A percentile compares a stretch with the other conserved stretches of the same genome.
Conservation (phyloP, 352 stramenopile genomes). For the Pythium brachiatum region DNA sequence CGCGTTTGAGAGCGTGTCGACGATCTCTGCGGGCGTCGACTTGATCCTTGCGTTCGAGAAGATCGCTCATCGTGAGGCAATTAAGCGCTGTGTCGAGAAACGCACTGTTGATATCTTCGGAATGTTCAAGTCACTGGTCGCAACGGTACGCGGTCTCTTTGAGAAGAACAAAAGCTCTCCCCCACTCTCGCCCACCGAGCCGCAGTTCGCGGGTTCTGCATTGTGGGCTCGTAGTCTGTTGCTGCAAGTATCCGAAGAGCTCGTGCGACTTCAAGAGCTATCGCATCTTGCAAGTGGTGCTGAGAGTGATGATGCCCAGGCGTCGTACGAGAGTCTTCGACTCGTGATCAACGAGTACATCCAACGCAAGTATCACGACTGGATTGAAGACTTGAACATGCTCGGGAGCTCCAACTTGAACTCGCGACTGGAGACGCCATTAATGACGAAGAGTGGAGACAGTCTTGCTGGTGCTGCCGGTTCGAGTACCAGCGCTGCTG, state of each 20-base stretch:
- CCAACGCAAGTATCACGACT: slow-evolving; percentile 89
- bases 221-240: slow-evolving; percentile 91
- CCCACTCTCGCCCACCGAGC: slow-evolving; percentile 85
- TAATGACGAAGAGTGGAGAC: slow-evolving; percentile 77
- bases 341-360: slow-evolving; percentile 89
- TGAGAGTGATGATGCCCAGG: slow-evolving; percentile 81
- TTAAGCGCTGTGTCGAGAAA: slow-evolving; percentile 94
- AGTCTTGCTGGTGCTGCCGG: slow-evolving; percentile 26
- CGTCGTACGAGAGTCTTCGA: slow-evolving; percentile 67
- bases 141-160: slow-evolving; percentile 86
- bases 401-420: slow-evolving; percentile 76
- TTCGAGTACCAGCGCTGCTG: slow-evolving; percentile 1
- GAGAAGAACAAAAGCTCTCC: slow-evolving; percentile 89
- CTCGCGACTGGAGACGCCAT: slow-evolving; percentile 77
- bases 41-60: slow-evolving; percentile 92
- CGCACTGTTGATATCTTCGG: slow-evolving; percentile 90
- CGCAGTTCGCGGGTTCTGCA: slow-evolving; percentile 90
- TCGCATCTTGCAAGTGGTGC: slow-evolving; percentile 61
- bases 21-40: slow-evolving; percentile 85
- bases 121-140: slow-evolving; percentile 85
- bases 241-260: slow-evolving; percentile 71
- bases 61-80: slow-evolving; percentile 90
- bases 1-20: slow-evolving; percentile 91
- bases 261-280: slow-evolving; percentile 69
- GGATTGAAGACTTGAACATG: slow-evolving; percentile 85